Evolutionary conservation across 306 rosid species (phyloP).

Genomic region (Prunus kanzakura): DNA sequence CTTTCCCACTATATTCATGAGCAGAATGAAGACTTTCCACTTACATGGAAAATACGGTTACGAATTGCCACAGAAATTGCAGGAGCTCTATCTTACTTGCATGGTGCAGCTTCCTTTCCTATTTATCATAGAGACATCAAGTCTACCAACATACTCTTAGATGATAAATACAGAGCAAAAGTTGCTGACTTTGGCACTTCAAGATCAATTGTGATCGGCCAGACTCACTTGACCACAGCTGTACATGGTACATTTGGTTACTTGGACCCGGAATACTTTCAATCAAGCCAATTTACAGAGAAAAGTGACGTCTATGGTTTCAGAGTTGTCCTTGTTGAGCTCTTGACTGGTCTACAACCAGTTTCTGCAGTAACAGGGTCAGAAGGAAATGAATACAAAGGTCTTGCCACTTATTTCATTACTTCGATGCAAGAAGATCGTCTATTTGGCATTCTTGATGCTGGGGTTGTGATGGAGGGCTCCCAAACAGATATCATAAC

Average conservation of each 20-base stretch:
- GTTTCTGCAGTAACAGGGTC: neutral
- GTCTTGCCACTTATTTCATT: slow-evolving; percentile 13
- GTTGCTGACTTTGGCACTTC: slow-evolving; percentile 21
- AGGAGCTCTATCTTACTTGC: slow-evolving; percentile 14
- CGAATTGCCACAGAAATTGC: too few relatives aligned
- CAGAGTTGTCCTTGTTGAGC: slow-evolving; percentile 11
- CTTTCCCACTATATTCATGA: too few relatives aligned
- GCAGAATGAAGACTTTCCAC: too few relatives aligned
- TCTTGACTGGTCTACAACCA: slow-evolving; percentile 15
- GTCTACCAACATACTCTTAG: slow-evolving; percentile 7
- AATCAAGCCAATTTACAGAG: slow-evolving; percentile 15
- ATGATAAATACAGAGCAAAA: slow-evolving; percentile 14
- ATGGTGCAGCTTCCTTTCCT: neutral
- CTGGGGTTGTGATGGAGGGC: too few relatives aligned
- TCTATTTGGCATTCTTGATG: too few relatives aligned
- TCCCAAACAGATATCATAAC: too few relatives aligned
- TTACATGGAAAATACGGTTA: too few relatives aligned
- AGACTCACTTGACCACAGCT: slow-evolving; percentile 18
- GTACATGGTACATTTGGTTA: slow-evolving; percentile 18
- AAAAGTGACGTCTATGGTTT: slow-evolving; percentile 21
- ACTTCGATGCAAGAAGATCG: too few relatives aligned
- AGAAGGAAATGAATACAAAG: slow-evolving; percentile 2
- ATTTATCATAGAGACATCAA: slow-evolving; percentile 27
- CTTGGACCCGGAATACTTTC: slow-evolving; percentile 18
- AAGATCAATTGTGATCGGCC: neutral